Percentiles rank a stretch among this genome's conserved stretches.
Evolutionary conservation across 2,329 filamentous ascomycete species (phyloP).

Genomic region (Beauveria sp.): DNA sequence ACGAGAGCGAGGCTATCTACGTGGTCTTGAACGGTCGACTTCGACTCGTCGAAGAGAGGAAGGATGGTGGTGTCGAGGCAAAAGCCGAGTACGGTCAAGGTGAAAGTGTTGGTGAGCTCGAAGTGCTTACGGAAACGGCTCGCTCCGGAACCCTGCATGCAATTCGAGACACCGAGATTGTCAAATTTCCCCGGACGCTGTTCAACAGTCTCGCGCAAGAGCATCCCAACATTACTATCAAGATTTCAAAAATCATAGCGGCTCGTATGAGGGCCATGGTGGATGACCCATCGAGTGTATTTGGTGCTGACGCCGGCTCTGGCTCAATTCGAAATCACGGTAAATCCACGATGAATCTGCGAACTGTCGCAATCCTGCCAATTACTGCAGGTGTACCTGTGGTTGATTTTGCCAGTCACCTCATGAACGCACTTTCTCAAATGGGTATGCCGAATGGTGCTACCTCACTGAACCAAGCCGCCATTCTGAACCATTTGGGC

Average conservation of each 20-base stretch:
- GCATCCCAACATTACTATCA: constrained; percentile 96
- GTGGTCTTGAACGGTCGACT: constrained; percentile 92
- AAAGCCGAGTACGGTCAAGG: constrained; percentile 92
- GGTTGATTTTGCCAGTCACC: constrained; percentile 82
- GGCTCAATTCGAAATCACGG: constrained; percentile 47
- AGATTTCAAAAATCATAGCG: constrained; percentile 97
- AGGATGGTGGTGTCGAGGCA: constrained; percentile 75
- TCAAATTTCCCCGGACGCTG: constrained; percentile 88
- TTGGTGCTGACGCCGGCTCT: constrained; percentile 55
- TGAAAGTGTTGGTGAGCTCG: constrained; percentile 93
- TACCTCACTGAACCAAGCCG: constrained; percentile 84
- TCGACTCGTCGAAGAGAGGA: constrained; percentile 72
- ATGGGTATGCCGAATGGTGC: constrained; percentile 86
- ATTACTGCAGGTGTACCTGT: constrained; percentile 89
- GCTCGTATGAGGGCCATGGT: constrained; percentile 86
- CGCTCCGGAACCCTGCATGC: constrained; percentile 90
- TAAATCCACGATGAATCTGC: constrained; percentile 82
- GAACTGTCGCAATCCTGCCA: constrained; percentile 86
- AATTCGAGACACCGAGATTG: constrained; percentile 91
- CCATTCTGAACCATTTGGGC: constrained; percentile 89
- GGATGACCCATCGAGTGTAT: constrained; percentile 66
- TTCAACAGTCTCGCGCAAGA: constrained; percentile 98
- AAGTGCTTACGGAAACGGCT: constrained; percentile 89
- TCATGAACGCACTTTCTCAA: constrained; percentile 82
- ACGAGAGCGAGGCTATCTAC: constrained; percentile 97